These are phyloP conservation scores for Hypocrella siamensis DNA, from an alignment of 2,329 filamentous ascomycete species.

Conservation along the genomic window DNA sequence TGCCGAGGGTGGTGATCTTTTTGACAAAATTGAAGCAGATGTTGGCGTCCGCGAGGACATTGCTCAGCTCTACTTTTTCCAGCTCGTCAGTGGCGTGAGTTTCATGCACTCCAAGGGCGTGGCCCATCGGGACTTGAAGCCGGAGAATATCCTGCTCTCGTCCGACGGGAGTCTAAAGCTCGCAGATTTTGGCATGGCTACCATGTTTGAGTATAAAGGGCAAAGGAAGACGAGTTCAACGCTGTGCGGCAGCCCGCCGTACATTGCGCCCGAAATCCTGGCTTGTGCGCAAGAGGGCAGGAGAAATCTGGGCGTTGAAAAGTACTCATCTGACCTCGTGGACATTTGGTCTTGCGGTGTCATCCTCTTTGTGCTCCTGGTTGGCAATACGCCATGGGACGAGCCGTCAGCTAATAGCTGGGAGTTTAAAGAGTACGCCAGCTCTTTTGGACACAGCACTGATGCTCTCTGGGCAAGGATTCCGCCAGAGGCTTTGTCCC, in stretches of 20 bases:
- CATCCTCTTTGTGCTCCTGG: conserved; percentile 88
- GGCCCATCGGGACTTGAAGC: conserved; percentile 81
- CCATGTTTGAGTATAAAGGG: conserved; percentile 81
- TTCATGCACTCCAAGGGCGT: conserved; percentile 96
- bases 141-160: conserved; percentile 87
- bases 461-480: conserved; percentile 78
- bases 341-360: conserved; percentile 98
- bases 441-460: conserved; percentile 61
- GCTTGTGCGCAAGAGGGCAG: conserved; percentile 32
- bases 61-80: conserved; percentile 89
- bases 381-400: conserved; percentile 97
- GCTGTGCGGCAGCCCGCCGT: conserved; percentile 89
- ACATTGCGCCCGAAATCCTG: conserved; percentile 88
- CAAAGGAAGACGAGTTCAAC: conserved; percentile 69
- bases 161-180: conserved; percentile 78
- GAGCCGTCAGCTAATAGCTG: conserved; percentile 74
- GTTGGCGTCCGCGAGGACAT: conserved; percentile 89
- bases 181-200: conserved; percentile 91
- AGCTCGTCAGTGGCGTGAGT: conserved; percentile 76
- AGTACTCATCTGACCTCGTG: conserved; percentile 64
- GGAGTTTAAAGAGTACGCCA: conserved; percentile 80
- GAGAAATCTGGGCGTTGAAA: conserved; percentile 30
- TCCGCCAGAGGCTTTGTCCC: conserved; percentile 57
- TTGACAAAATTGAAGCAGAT: conserved; percentile 98
- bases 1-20: conserved; percentile 87